Evolutionary conservation across 371 early-diverging fungal genomes (phyloP), one percentile per base, ranked within the genome.

Genomic region (Capillidium rhysosporum): DNA sequence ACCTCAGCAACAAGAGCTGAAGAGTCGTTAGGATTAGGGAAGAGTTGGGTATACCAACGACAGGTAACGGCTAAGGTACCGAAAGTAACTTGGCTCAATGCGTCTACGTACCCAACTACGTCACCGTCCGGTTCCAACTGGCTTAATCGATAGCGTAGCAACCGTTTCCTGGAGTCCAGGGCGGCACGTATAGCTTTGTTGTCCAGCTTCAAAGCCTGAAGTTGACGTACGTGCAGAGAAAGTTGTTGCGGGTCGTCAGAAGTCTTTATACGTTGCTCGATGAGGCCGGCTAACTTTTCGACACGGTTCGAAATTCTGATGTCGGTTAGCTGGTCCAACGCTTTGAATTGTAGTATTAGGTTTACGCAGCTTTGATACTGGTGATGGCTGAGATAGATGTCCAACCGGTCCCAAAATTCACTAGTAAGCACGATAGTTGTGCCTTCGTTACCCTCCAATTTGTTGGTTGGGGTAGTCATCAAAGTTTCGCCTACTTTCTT

Each of bases 341-440:
- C 39, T 41, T 38, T 1, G 26, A 18, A 30, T 3, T 52, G 14
- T 28, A 40, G 10, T 14, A 52, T 52, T n/a, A 40, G n/a, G 10
- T 52, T 38, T 2, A 40, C 40, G 2, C 18, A 30, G 7, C 34
- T 38, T 26, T 52, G 29, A 25, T 52, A 52, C 5, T 41, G 40
- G 41, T 52, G 52, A 4, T 52, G 52, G 40, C 5, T 26, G 24
- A 52, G 29, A 28, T 1, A 39, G 1, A 52, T 28, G 34, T 52
- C 52, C 23, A 52, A 40, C 5, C 14, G 4, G 34, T 52, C 40
- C 52, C 52, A 52, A 25, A 52, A 52, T 4, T 52, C 52, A 18
- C 24, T 40, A 14, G 20, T 28, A 3, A 52, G 38, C 34, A 40
- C 21, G 41, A 18, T 14, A 25, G 38, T 18, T 3, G 29, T 52